Evolutionary conservation across 2,329 filamentous ascomycete species (phyloP).

Genomic region (Scorias spongiosa): DNA sequence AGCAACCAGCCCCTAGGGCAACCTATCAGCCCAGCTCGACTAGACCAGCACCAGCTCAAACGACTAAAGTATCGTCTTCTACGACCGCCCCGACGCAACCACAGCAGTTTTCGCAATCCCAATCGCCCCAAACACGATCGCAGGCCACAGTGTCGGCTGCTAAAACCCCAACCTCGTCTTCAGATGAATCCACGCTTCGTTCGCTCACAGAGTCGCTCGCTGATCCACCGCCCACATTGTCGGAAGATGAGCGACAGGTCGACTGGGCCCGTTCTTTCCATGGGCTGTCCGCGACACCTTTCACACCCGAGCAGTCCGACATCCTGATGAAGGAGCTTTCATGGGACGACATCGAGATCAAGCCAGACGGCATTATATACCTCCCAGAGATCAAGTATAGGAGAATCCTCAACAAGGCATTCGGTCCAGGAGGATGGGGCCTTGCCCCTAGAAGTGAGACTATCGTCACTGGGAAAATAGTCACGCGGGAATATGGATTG

Average conservation of each 20-base stretch:
- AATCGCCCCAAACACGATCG: background rate
- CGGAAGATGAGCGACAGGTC: constrained; percentile 38
- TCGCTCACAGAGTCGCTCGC: constrained; percentile 36
- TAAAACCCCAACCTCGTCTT: constrained; percentile 1
- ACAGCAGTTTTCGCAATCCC: background rate
- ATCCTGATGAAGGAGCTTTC: constrained; percentile 54
- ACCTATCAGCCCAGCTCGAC: background rate
- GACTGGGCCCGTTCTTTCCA: constrained; percentile 80
- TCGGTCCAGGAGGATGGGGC: constrained; percentile 93
- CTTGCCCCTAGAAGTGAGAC: constrained; percentile 76
- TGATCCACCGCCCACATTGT: constrained; percentile 33
- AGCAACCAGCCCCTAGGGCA: background rate
- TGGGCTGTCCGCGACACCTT: constrained; percentile 56
- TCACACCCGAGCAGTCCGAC: constrained; percentile 52
- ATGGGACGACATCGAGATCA: constrained; percentile 76
- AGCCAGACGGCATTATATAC: constrained; percentile 93
- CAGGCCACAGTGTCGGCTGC: constrained; percentile 1
- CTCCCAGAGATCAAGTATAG: constrained; percentile 97
- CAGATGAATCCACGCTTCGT: constrained; percentile 13
- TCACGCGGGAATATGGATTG: constrained; percentile 86
- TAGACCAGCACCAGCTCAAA: constrained; percentile 17
- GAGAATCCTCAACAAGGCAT: constrained; percentile 73
- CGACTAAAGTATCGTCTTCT: background rate
- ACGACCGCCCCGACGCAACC: background rate
- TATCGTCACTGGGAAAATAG: constrained; percentile 63